These are phyloP conservation scores for Sicyos baderoa DNA, from an alignment of 306 rosid species.

Conservation along the genomic window DNA sequence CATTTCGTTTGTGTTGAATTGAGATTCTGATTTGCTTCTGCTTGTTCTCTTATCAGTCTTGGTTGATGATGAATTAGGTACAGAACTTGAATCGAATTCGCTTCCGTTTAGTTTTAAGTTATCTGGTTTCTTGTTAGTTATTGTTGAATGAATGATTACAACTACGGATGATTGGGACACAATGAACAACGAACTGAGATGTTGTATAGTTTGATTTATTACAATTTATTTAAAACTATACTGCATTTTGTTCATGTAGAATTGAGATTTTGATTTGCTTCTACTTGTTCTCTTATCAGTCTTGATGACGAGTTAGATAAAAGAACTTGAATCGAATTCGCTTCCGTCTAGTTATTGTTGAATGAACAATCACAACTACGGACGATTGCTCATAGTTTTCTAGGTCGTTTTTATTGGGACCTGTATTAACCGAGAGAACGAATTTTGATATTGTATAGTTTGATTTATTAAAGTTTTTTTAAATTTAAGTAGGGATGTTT, in stretches of 20 bases:
- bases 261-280: too few species aligned
- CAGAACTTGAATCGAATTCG: neutral
- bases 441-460: neutral
- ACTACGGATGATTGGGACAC: neutral
- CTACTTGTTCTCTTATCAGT: too few species aligned
- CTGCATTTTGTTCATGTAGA: too few species aligned
- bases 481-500: neutral
- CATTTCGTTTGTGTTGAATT: neutral
- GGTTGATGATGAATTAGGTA: neutral
- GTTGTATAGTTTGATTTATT: neutral
- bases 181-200: neutral
- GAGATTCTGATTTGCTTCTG: constrained; percentile 4
- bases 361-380: neutral
- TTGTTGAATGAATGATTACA: neutral
- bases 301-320: too few species aligned
- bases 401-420: neutral
- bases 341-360: neutral
- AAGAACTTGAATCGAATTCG: neutral
- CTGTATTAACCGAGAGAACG: neutral
- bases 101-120: neutral
- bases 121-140: neutral
- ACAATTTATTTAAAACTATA: neutral
- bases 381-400: neutral
- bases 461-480: neutral
- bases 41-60: neutral